A percentile compares a stretch with the other conserved stretches of the same genome.
These are phyloP conservation scores for Mycosphaerella sp. DNA, from an alignment of 2,329 filamentous ascomycete genomes.

Conservation along the genomic window DNA sequence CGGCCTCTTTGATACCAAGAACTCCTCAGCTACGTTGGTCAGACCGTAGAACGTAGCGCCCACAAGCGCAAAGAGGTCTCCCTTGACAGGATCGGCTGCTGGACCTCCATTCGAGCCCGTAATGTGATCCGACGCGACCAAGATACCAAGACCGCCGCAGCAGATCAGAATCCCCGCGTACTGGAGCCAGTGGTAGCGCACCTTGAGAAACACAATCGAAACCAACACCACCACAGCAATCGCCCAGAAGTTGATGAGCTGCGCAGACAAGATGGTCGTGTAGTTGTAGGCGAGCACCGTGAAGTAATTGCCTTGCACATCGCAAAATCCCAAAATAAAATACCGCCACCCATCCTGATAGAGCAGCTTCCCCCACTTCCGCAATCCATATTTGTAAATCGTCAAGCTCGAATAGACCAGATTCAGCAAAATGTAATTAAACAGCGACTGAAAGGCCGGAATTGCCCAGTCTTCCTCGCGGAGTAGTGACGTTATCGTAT, in stretches of 20 bases:
- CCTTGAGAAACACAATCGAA: constrained; percentile 73
- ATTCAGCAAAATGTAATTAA: constrained; percentile 84
- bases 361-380: constrained; percentile 60
- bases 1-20: constrained; percentile 77
- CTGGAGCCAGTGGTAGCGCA: constrained; percentile 85
- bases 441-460: constrained; percentile 90
- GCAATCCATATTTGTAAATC: constrained; percentile 70
- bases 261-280: constrained; percentile 85
- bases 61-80: constrained; percentile 83
- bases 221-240: constrained; percentile 86
- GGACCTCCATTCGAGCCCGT: constrained; percentile 65
- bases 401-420: constrained; percentile 75
- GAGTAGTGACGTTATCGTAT: constrained; percentile 80
- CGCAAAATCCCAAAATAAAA: constrained; percentile 83
- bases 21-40: constrained; percentile 89
- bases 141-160: constrained; percentile 82
- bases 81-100: constrained; percentile 70
- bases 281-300: constrained; percentile 89
- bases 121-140: constrained; percentile 83
- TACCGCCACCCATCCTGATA: constrained; percentile 82
- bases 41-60: constrained; percentile 89
- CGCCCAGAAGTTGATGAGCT: constrained; percentile 98
- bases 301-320: constrained; percentile 97
- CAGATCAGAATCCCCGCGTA: constrained; percentile 81
- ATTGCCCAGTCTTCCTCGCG: constrained; percentile 64